phyloP scores from a whole-genome alignment of 1,284 basidiomycete species.

The Cryptococcus floricola region DNA sequence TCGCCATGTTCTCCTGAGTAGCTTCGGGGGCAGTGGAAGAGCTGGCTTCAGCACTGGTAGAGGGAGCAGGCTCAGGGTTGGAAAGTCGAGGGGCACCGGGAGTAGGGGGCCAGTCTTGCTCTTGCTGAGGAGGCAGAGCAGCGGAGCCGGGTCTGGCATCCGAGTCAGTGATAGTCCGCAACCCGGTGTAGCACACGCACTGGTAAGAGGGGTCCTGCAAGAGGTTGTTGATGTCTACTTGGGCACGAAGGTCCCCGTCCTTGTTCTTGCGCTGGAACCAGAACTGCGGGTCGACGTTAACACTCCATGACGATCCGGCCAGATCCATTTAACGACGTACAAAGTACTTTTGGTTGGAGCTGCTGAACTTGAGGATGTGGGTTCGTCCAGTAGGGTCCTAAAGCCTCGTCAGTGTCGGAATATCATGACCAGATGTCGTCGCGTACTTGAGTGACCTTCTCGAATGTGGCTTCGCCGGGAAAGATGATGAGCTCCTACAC shows the following conservation, averaged over 20 bases:
- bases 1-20: constrained; percentile 31
- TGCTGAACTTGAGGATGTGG: constrained; percentile 46
- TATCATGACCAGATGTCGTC: background rate
- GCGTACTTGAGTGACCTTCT: constrained; percentile 38
- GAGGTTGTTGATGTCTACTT: constrained; percentile 41
- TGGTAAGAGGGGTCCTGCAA: constrained; percentile 41
- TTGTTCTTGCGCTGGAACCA: constrained; percentile 43
- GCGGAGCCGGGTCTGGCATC: constrained; percentile 18
- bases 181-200: constrained; percentile 18
- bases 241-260: constrained; percentile 30
- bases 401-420: background rate
- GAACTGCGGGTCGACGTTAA: constrained; percentile 27
- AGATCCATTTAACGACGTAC: constrained; percentile 14
- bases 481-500: constrained; percentile 46
- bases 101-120: constrained; percentile 22
- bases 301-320: background rate
- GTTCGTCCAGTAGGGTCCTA: constrained; percentile 43
- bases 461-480: constrained; percentile 47
- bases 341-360: constrained; percentile 46
- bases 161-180: constrained; percentile 1
- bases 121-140: constrained; percentile 16
- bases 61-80: constrained; percentile 20
- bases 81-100: constrained; percentile 31
- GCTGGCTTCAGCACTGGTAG: constrained; percentile 1
- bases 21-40: constrained; percentile 5